Evolutionary conservation across 306 rosid species (phyloP).

Genomic region (Cicer bijugum): DNA sequence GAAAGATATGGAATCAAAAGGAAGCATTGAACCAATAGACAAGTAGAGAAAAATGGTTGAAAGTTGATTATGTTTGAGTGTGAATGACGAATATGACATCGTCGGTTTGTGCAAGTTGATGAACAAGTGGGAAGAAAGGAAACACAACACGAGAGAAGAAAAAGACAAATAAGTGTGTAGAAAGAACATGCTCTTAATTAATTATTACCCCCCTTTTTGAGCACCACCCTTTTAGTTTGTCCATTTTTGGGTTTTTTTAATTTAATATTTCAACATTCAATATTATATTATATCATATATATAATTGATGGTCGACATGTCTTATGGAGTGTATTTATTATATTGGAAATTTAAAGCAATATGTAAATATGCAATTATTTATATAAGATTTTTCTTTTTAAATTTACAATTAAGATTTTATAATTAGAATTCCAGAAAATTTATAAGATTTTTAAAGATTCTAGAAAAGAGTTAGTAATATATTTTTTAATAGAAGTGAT

Average conservation of each 20-base stretch:
- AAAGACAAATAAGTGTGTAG: background rate
- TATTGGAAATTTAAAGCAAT: too few species aligned
- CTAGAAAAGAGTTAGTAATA: too few species aligned
- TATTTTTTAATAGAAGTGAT: too few species aligned
- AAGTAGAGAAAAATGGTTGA: slow-evolving; percentile 8
- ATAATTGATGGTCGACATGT: too few species aligned
- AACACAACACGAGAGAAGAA: slow-evolving; percentile 34
- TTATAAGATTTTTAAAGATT: too few species aligned
- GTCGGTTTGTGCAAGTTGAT: slow-evolving; percentile 63
- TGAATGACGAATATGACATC: slow-evolving; percentile 38
- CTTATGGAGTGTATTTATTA: too few species aligned
- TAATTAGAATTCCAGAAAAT: too few species aligned
- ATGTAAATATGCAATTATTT: too few species aligned
- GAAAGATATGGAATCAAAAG: slow-evolving; percentile 35
- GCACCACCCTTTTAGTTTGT: slow-evolving; percentile 37
- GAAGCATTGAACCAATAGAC: slow-evolving; percentile 1
- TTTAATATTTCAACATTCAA: slow-evolving; percentile 28
- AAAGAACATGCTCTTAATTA: slow-evolving; percentile 48
- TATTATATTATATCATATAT: background rate
- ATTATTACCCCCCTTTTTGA: slow-evolving; percentile 45
- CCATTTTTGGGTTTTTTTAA: slow-evolving; percentile 46
- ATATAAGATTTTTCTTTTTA: too few species aligned
- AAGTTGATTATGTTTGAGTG: slow-evolving; percentile 37
- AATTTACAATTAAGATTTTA: too few species aligned
- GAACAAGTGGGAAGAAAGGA: slow-evolving; percentile 54